Evolutionary conservation across 2,329 filamentous ascomycete genomes (phyloP), one percentile per base, ranked within the genome.

Genomic region (Byssoonygena ceratinophila): DNA sequence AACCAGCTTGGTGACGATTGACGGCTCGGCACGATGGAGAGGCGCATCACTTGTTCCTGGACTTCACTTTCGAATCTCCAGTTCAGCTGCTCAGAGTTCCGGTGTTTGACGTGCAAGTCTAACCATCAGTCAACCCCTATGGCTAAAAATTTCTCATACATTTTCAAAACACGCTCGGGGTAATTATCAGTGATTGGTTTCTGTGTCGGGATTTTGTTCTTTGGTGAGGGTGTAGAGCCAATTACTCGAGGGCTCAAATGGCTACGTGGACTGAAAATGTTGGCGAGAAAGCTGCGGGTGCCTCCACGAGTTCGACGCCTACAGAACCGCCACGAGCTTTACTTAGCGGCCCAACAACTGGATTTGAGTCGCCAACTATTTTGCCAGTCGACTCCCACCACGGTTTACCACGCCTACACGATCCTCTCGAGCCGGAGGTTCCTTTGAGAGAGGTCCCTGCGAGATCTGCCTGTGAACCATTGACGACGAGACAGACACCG

Each of bases 221-320:
- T 29, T 29, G 34, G 16, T 41, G 36, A 27, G 14, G 18, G 31
- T n/a, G 16, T 12, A 36, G 12, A 14, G 7, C 37, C 51, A 49
- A 45, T 45, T 31, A 39, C 37, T 16, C 23, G 9, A 20, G 12
- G 16, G 22, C 36, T 5, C 27, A 39, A 36, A 56, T 56, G 54
- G 51, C 51, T 53, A 56, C 54, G 54, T 56, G 54, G 46, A 53
- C 43, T 16, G 49, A 51, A 32, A 29, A 48, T 41, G 54, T 51
- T 56, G 54, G 54, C 51, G 37, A 51, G 23, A 14, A 7, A 29
- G 31, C 36, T 27, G 36, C 51, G 9, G 40, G 51, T 37, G 11
- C 18, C 25, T 36, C 36, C 37, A 29, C 50, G 29, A 41, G n/a
- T 5, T 41, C 25, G 23, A 52, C 43, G 31, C 43, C 25, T 41